Percentiles rank a stretch among this genome's conserved stretches.
Conservation (phyloP, 768 basidiomycete species). For the Daedaleopsis sinensis region DNA sequence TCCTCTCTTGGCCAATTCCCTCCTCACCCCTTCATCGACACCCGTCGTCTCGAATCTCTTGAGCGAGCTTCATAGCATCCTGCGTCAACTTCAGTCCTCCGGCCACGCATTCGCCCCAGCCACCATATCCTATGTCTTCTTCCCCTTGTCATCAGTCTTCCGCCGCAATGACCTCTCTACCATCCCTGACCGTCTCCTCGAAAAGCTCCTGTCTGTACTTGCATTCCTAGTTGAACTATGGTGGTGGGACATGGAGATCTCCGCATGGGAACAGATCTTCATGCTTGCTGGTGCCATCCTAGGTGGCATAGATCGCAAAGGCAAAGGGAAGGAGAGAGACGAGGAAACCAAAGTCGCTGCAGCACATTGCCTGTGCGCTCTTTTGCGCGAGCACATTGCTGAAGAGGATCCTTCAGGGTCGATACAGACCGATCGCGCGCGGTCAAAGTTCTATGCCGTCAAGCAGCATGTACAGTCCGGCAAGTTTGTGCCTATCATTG, state of each 20-base stretch:
- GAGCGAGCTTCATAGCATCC: conserved; percentile 48
- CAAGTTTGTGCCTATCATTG: conserved; percentile 75
- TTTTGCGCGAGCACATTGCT: conserved; percentile 56
- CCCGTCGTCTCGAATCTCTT: conserved; percentile 54
- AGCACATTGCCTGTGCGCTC: conserved; percentile 60
- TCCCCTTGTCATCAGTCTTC: conserved; percentile 84
- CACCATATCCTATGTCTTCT: conserved; percentile 83
- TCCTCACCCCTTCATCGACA: conserved; percentile 58
- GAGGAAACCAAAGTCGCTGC: conserved; percentile 87
- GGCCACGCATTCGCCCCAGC: conserved; percentile 49
- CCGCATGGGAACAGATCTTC: conserved; percentile 85
- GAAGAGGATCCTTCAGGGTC: conserved; percentile 39
- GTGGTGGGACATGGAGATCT: conserved; percentile 82
- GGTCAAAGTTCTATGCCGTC: conserved; percentile 43
- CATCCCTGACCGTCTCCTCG: conserved; percentile 81
- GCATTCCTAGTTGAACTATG: conserved; percentile 65
- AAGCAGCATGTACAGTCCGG: conserved; percentile 41
- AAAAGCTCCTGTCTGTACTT: conserved; percentile 67
- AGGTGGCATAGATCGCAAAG: conserved; percentile 66
- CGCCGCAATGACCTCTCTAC: conserved; percentile 68
- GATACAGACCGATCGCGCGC: conserved; percentile 13
- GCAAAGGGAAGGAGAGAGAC: conserved; percentile 66
- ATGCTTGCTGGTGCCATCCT: conserved; percentile 70
- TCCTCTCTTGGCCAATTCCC: conserved; percentile 72
- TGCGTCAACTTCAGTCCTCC: conserved; percentile 47